Percentiles rank a stretch among this genome's conserved stretches.
phyloP scores from a whole-genome alignment of 345 rosid species.

The Brassica nigra region DNA sequence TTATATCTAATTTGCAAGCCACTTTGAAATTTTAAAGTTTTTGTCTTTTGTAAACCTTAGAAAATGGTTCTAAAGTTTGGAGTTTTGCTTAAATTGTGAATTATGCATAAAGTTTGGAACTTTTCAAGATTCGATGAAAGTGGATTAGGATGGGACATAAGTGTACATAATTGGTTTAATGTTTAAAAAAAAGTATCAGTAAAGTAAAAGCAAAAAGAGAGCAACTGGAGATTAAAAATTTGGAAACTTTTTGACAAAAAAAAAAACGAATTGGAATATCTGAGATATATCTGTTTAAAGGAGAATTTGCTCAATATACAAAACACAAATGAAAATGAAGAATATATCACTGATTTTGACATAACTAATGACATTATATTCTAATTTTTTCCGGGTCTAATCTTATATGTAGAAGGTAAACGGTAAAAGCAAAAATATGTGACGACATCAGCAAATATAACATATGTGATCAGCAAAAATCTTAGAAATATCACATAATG shows the following conservation, averaged over 20 bases:
- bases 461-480: too few relatives aligned
- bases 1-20: not conserved
- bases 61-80: not conserved
- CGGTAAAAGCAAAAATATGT: too few relatives aligned
- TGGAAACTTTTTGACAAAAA: not conserved
- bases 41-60: not conserved
- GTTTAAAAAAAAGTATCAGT: not conserved
- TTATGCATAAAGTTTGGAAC: not conserved
- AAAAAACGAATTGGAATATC: not conserved
- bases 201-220: not conserved
- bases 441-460: too few relatives aligned
- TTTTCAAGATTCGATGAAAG: not conserved
- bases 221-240: not conserved
- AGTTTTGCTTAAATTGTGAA: not conserved
- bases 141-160: not conserved
- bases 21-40: not conserved
- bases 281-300: not conserved
- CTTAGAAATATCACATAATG: too few relatives aligned
- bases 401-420: too few relatives aligned
- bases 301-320: too few relatives aligned
- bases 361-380: too few relatives aligned
- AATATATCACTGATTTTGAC: too few relatives aligned
- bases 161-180: not conserved
- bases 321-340: too few relatives aligned
- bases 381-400: too few relatives aligned